Conservation (phyloP, 768 basidiomycete genomes). For the Termitomyces sp. region DNA sequence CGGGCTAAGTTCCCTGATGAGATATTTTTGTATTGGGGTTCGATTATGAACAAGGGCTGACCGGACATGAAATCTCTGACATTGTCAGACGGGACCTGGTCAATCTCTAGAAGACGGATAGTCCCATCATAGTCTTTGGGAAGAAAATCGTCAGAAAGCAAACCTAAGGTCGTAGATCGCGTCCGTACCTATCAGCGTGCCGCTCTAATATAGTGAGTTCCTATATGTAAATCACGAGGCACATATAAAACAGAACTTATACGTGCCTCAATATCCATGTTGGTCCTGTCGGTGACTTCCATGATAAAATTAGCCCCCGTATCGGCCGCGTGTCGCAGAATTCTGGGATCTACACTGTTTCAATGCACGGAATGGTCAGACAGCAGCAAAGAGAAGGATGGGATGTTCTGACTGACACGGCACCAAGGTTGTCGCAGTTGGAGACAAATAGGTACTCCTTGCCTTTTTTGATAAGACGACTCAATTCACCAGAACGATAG, state of each 20-base stretch:
- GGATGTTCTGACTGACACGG: slow-evolving; percentile 43
- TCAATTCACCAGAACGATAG: slow-evolving; percentile 69
- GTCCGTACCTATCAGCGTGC: slow-evolving; percentile 54
- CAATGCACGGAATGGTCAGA: slow-evolving; percentile 14
- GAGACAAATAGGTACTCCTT: slow-evolving; percentile 89
- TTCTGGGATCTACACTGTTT: slow-evolving; percentile 64
- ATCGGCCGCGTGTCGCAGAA: slow-evolving; percentile 77
- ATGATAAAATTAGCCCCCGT: slow-evolving; percentile 81
- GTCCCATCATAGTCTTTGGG: slow-evolving; percentile 61
- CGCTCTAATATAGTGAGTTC: slow-evolving; percentile 36
- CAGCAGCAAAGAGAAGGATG: background rate
- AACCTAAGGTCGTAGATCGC: background rate
- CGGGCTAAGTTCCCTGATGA: slow-evolving; percentile 30
- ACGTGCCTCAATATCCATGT: slow-evolving; percentile 57
- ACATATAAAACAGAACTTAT: background rate
- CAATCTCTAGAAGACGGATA: slow-evolving; percentile 72
- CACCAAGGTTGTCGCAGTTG: slow-evolving; percentile 85
- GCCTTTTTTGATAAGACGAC: slow-evolving; percentile 73
- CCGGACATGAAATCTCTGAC: slow-evolving; percentile 78
- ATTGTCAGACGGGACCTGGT: slow-evolving; percentile 78
- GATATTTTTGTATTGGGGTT: background rate
- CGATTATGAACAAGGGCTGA: slow-evolving; percentile 13
- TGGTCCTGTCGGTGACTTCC: slow-evolving; percentile 97
- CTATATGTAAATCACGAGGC: slow-evolving; percentile 19
- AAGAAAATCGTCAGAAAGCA: background rate